phyloP scores from a whole-genome alignment of 768 basidiomycete genomes.

The Guyanaporus albipodus region DNA sequence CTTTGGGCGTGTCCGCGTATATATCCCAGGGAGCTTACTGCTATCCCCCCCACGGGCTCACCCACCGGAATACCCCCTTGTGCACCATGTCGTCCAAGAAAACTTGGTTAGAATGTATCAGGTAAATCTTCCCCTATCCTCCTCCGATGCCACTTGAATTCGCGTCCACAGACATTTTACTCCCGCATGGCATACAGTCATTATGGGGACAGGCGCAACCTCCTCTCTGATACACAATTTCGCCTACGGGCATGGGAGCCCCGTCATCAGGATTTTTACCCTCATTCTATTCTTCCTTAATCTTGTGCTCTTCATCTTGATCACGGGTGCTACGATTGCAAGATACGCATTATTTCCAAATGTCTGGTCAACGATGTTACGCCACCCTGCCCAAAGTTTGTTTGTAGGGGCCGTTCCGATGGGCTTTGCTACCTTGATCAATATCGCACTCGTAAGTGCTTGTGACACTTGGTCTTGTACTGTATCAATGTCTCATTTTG shows the following conservation, averaged over 20 bases:
- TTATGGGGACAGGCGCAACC: slow-evolving; percentile 45
- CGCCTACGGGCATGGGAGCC: slow-evolving; percentile 38
- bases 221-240: slow-evolving; percentile 40
- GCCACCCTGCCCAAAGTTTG: slow-evolving; percentile 43
- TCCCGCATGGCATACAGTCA: slow-evolving; percentile 45
- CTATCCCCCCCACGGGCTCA: neutral
- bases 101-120: slow-evolving; percentile 36
- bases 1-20: neutral
- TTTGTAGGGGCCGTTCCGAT: slow-evolving; percentile 44
- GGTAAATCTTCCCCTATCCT: slow-evolving; percentile 15
- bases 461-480: neutral
- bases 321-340: slow-evolving; percentile 32
- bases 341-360: slow-evolving; percentile 41
- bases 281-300: slow-evolving; percentile 40
- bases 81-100: slow-evolving; percentile 24
- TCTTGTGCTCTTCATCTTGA: slow-evolving; percentile 36
- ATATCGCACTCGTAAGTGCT: slow-evolving; percentile 36
- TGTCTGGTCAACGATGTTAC: slow-evolving; percentile 44
- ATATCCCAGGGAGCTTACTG: neutral
- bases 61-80: neutral
- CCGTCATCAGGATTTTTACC: slow-evolving; percentile 33
- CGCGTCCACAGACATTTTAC: slow-evolving; percentile 40
- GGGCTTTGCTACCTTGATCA: slow-evolving; percentile 44
- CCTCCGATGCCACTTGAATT: neutral
- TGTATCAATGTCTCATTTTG: neutral